These are phyloP conservation scores for Aspergillus biplanus DNA, from an alignment of 495 filamentous ascomycete genomes.

Conservation along the genomic window DNA sequence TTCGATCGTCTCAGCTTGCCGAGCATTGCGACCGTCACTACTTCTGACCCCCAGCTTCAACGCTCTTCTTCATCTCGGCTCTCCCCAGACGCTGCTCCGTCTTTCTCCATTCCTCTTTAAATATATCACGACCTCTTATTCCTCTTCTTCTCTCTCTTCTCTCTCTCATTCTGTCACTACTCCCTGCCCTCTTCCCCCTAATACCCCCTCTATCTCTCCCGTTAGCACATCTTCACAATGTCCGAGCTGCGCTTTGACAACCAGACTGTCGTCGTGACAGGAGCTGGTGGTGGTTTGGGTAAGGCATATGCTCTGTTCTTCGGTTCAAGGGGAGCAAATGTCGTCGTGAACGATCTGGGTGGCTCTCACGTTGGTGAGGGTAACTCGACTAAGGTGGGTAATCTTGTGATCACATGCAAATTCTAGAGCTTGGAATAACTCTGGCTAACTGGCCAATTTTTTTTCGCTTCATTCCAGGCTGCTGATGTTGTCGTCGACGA, in stretches of 20 bases:
- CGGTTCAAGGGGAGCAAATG: conserved; percentile 87
- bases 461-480: conserved; percentile 54
- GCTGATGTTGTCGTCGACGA: conserved; percentile 96
- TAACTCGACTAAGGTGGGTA: conserved; percentile 75
- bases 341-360: conserved; percentile 97
- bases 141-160: conserved; percentile 7
- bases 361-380: conserved; percentile 95
- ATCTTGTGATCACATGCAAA: conserved; percentile 1
- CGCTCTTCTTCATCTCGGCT: conserved; percentile 34
- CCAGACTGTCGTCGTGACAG: conserved; percentile 96
- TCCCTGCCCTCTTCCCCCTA: conserved; percentile 8
- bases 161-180: conserved; percentile 6
- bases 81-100: conserved; percentile 20
- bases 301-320: conserved; percentile 94
- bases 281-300: conserved; percentile 92
- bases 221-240: conserved; percentile 53
- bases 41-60: conserved; percentile 29
- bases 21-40: conserved; percentile 39
- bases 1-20: conserved; percentile 36
- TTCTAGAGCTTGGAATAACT: neutral
- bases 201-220: conserved; percentile 20
- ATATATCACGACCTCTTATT: conserved; percentile 20
- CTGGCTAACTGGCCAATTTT: conserved; percentile 24
- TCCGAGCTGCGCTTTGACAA: conserved; percentile 89
- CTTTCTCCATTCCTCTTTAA: conserved; percentile 6